phyloP scores from a whole-genome alignment of 73 alveolate species.

The Durusdinium trenchii region DNA sequence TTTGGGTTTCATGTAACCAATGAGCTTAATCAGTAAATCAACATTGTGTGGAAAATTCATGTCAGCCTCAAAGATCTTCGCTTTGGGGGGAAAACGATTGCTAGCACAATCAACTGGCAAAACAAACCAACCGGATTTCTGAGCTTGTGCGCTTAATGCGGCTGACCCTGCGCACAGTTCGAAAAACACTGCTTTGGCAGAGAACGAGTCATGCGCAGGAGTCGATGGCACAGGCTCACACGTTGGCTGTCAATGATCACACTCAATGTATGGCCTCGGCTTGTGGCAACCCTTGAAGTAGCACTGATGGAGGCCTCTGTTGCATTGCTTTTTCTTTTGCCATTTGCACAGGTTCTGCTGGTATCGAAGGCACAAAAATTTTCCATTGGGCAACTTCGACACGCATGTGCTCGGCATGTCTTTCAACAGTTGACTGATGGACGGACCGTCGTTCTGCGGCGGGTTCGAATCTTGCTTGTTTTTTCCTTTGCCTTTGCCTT shows the following conservation, averaged over 20 bases:
- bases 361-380: neutral
- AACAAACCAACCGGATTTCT: neutral
- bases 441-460: neutral
- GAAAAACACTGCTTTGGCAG: neutral
- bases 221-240: neutral
- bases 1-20: neutral
- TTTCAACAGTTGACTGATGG: neutral
- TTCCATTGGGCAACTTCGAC: neutral
- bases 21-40: neutral
- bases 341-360: neutral
- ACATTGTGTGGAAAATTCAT: neutral
- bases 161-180: slow-evolving; percentile 64
- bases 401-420: neutral
- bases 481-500: neutral
- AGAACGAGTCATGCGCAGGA: too few species aligned
- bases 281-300: slow-evolving; percentile 44
- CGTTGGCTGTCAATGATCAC: neutral
- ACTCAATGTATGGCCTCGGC: slow-evolving; percentile 6
- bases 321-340: slow-evolving; percentile 31
- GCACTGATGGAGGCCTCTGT: neutral
- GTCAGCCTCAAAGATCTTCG: neutral
- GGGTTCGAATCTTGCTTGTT: neutral
- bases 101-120: neutral
- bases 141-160: neutral
- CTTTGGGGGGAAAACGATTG: slow-evolving; percentile 1